Conservation (phyloP, 768 basidiomycete species). For the Russula foetens region DNA sequence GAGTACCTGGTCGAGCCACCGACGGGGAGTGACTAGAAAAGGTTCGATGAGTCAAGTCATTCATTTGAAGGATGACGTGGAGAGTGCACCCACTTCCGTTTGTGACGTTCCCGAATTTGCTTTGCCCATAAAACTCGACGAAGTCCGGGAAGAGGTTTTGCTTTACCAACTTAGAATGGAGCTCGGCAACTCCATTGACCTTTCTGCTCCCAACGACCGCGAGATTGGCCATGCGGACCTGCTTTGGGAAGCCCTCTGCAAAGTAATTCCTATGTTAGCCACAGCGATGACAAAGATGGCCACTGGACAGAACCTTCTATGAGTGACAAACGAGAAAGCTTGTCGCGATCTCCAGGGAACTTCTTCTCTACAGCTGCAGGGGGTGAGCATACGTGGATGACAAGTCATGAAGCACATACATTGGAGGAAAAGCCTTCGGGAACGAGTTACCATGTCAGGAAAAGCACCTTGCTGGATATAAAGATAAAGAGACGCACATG, state of each 20-base stretch:
- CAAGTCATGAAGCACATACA: constrained; percentile 31
- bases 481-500: constrained; percentile 31
- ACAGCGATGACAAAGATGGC: neutral
- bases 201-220: constrained; percentile 84
- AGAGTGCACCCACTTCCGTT: constrained; percentile 61
- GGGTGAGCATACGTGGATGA: neutral
- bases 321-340: constrained; percentile 78
- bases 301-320: constrained; percentile 58
- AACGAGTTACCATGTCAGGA: neutral
- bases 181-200: constrained; percentile 95
- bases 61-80: neutral
- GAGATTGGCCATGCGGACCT: constrained; percentile 85
- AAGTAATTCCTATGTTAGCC: neutral
- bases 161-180: constrained; percentile 85
- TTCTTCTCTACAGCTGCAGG: constrained; percentile 71
- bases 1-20: constrained; percentile 79
- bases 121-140: constrained; percentile 83
- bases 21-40: constrained; percentile 73
- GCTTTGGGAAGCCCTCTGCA: constrained; percentile 76
- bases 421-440: constrained; percentile 56
- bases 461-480: neutral
- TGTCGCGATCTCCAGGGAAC: constrained; percentile 82
- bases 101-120: constrained; percentile 90
- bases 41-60: neutral
- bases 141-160: constrained; percentile 86